These are phyloP conservation scores for Dendrocalamus latiflorus DNA, from an alignment of 202 grass and related monocot species.

Conservation along the genomic window DNA sequence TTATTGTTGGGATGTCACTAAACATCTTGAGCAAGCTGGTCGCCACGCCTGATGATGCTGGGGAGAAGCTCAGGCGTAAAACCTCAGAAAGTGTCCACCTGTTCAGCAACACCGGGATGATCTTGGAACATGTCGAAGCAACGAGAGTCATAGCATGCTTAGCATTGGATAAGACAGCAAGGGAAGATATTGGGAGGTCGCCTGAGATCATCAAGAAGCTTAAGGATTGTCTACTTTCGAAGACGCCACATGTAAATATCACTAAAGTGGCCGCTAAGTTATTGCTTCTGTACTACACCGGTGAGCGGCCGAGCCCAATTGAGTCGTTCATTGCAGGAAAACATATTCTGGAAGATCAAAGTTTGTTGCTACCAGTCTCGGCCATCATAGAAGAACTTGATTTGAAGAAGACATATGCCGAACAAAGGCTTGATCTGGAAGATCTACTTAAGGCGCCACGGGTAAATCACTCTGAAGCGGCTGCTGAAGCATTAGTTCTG, in stretches of 20 bases:
- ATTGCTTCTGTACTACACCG: background rate
- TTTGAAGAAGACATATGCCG: background rate
- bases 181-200: background rate
- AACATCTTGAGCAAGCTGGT: background rate
- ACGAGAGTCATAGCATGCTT: background rate
- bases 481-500: slow-evolving; percentile 8
- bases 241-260: background rate
- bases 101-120: background rate
- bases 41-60: background rate
- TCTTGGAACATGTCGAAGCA: background rate
- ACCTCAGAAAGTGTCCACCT: background rate
- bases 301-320: background rate
- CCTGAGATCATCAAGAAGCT: background rate
- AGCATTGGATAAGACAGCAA: background rate
- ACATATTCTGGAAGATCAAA: background rate
- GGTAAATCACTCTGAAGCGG: no score
- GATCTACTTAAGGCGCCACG: no score
- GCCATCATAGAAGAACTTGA: background rate
- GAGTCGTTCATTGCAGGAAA: background rate
- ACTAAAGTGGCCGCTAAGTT: background rate
- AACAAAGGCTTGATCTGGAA: slow-evolving; percentile 2
- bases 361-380: background rate
- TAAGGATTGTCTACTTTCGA: background rate
- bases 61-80: background rate
- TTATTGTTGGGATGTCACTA: background rate